Conservation (phyloP, 1,284 basidiomycete species). For the Microbotryomycetes sp. region DNA sequence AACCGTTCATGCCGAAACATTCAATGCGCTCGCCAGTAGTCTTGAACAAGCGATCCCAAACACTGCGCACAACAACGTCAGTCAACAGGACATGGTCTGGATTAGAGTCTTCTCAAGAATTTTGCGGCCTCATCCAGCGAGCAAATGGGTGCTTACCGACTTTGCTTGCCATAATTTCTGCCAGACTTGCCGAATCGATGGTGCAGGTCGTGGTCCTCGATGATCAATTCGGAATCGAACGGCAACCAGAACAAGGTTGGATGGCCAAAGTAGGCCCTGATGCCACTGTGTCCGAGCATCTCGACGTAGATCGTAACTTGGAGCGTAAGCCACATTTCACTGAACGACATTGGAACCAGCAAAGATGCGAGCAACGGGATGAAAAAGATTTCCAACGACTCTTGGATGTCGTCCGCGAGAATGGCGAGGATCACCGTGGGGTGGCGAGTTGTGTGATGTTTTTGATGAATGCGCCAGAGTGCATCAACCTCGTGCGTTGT, state of each 20-base stretch:
- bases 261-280: conserved; percentile 33
- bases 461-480: conserved; percentile 5
- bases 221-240: conserved; percentile 32
- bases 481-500: neutral
- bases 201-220: conserved; percentile 41
- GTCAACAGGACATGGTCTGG: conserved; percentile 38
- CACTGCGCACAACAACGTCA: neutral
- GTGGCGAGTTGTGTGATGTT: conserved; percentile 18
- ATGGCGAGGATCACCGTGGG: conserved; percentile 15
- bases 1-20: conserved; percentile 10
- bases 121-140: neutral
- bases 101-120: conserved; percentile 35
- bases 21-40: conserved; percentile 31
- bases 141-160: neutral
- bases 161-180: conserved; percentile 3
- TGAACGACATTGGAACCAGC: conserved; percentile 12
- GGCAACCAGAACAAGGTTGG: conserved; percentile 30
- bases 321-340: conserved; percentile 10
- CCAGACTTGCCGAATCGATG: conserved; percentile 37
- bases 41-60: too few species aligned
- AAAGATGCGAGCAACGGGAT: conserved; percentile 2
- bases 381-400: conserved; percentile 15
- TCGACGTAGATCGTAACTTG: conserved; percentile 14
- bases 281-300: conserved; percentile 24
- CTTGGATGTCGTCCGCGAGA: conserved; percentile 18